Percentiles rank a stretch among this genome's conserved stretches.
phyloP scores from a whole-genome alignment of 768 basidiomycete species.

The Lactarius quietus region DNA sequence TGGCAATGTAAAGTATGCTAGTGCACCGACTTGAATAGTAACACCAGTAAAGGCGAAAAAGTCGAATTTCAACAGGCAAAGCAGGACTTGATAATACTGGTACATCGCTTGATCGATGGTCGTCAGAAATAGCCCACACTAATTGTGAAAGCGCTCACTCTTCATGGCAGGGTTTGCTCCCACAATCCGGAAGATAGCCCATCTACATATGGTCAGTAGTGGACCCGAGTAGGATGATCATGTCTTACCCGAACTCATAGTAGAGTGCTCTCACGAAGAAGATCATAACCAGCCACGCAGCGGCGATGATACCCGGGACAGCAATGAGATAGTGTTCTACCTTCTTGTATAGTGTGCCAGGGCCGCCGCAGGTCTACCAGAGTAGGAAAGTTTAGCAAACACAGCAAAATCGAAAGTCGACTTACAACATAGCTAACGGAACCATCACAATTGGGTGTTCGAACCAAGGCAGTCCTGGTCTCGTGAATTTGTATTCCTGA shows the following conservation, averaged over 20 bases:
- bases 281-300: constrained; percentile 61
- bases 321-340: constrained; percentile 69
- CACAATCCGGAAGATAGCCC: constrained; percentile 89
- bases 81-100: constrained; percentile 82
- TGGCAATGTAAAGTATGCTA: constrained; percentile 1
- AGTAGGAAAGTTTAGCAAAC: neutral
- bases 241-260: constrained; percentile 73
- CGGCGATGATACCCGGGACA: constrained; percentile 63
- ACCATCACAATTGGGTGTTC: constrained; percentile 35
- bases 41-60: constrained; percentile 87
- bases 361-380: constrained; percentile 46
- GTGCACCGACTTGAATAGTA: constrained; percentile 70
- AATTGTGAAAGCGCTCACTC: constrained; percentile 42
- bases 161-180: constrained; percentile 85
- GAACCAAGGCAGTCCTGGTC: constrained; percentile 59
- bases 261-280: constrained; percentile 72
- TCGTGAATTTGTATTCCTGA: constrained; percentile 75
- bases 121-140: constrained; percentile 10
- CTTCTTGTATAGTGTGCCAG: constrained; percentile 53
- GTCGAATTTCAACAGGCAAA: constrained; percentile 86
- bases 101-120: constrained; percentile 65
- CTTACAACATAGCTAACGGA: constrained; percentile 40
- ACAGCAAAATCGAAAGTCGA: constrained; percentile 1
- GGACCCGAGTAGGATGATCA: neutral
- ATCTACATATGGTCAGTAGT: constrained; percentile 41